Percentiles rank a stretch among this genome's conserved stretches.
phyloP scores from a whole-genome alignment of 345 rosid species.

The Noccaea bulbosa region DNA sequence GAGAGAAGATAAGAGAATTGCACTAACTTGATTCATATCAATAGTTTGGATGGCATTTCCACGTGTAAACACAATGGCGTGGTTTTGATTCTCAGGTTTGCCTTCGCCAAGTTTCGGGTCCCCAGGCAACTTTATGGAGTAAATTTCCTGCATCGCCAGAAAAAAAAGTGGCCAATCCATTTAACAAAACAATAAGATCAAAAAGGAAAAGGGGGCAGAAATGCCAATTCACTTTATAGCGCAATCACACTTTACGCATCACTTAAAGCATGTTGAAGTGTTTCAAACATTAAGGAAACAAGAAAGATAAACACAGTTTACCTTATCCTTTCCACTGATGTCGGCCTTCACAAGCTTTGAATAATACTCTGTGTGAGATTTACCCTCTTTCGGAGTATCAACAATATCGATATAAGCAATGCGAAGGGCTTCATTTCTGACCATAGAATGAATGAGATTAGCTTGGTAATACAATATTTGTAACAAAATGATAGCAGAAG shows the following conservation, averaged over 20 bases:
- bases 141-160: constrained; percentile 71
- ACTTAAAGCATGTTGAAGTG: constrained; percentile 19
- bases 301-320: constrained; percentile 42
- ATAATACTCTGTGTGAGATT: constrained; percentile 71
- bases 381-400: constrained; percentile 76
- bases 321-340: constrained; percentile 97
- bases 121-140: constrained; percentile 93
- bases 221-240: constrained; percentile 8
- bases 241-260: constrained; percentile 18
- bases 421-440: constrained; percentile 98
- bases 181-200: constrained; percentile 8
- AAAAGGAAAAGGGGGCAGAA: constrained; percentile 6
- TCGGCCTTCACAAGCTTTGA: constrained; percentile 98
- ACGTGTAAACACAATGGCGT: constrained; percentile 92
- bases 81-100: constrained; percentile 99
- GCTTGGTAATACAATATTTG: constrained; percentile 21
- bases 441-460: constrained; percentile 34
- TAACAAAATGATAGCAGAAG: constrained; percentile 17
- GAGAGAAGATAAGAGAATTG: constrained; percentile 10
- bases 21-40: constrained; percentile 94
- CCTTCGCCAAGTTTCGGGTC: constrained; percentile 98
- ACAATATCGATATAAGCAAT: constrained; percentile 94
- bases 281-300: constrained; percentile 28
- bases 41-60: constrained; percentile 97
- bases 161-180: constrained; percentile 22